phyloP scores from a whole-genome alignment of 129 eudicot genomes.

The Arctium minus region DNA sequence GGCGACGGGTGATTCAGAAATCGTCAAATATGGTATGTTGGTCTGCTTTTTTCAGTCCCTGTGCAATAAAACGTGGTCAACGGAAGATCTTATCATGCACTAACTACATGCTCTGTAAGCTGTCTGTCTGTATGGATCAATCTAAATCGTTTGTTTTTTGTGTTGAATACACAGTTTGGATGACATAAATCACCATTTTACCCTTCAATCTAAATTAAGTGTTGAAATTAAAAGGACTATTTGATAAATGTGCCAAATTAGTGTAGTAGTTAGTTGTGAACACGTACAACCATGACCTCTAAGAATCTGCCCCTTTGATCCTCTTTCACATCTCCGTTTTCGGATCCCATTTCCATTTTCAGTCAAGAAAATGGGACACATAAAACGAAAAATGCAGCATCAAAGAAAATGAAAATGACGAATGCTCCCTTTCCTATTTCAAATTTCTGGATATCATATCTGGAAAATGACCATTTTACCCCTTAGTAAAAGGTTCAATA shows the following conservation, averaged over 20 bases:
- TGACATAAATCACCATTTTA: background rate
- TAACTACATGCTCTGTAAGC: background rate
- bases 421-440: background rate
- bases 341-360: background rate
- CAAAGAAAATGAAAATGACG: background rate
- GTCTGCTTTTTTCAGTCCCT: constrained; percentile 81
- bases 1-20: constrained; percentile 64
- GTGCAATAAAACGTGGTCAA: constrained; percentile 7
- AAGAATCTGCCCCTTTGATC: background rate
- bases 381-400: background rate
- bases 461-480: background rate
- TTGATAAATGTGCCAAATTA: no score
- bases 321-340: background rate
- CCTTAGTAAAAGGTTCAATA: background rate
- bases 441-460: background rate
- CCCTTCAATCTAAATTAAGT: background rate
- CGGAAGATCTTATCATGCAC: background rate
- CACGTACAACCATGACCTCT: background rate
- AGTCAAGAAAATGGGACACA: background rate
- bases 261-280: background rate
- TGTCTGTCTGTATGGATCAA: background rate
- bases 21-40: constrained; percentile 89
- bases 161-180: no score
- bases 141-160: background rate
- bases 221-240: no score